phyloP scores from a whole-genome alignment of 169 alveolate species.

The Theileria orientalis region DNA sequence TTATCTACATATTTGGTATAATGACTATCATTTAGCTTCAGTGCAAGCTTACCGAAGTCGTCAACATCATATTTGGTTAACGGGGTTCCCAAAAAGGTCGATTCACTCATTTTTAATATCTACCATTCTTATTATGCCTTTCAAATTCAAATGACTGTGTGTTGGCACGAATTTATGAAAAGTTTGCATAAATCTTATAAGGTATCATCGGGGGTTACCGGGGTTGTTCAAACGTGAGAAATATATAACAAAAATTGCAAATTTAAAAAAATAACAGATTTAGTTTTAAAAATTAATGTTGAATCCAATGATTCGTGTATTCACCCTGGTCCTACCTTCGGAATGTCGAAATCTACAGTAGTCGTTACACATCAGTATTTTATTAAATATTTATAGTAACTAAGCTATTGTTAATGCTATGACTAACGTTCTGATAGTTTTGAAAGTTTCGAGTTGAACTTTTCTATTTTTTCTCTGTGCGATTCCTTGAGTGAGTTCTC shows the following conservation, averaged over 20 bases:
- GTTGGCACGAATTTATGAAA: background rate
- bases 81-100: conserved; percentile 64
- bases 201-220: too few species aligned
- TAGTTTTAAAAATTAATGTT: background rate
- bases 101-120: conserved; percentile 14
- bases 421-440: conserved; percentile 81
- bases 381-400: background rate
- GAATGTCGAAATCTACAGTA: conserved; percentile 83
- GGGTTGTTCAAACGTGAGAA: too few species aligned
- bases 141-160: background rate
- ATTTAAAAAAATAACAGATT: background rate
- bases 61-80: conserved; percentile 58
- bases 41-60: conserved; percentile 37
- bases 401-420: background rate
- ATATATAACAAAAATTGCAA: background rate
- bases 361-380: background rate
- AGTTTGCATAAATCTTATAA: too few species aligned
- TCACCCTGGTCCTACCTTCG: conserved; percentile 89
- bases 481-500: conserved; percentile 76
- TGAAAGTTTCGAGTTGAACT: conserved; percentile 81
- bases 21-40: background rate
- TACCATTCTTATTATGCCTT: background rate
- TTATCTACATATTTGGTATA: background rate
- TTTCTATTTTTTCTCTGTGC: conserved; percentile 82
- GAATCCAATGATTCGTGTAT: background rate